Percentiles rank a stretch among this genome's conserved stretches.
Evolutionary conservation across 2,329 filamentous ascomycete species (phyloP).

Genomic region (Purpureocillium lavendulum): DNA sequence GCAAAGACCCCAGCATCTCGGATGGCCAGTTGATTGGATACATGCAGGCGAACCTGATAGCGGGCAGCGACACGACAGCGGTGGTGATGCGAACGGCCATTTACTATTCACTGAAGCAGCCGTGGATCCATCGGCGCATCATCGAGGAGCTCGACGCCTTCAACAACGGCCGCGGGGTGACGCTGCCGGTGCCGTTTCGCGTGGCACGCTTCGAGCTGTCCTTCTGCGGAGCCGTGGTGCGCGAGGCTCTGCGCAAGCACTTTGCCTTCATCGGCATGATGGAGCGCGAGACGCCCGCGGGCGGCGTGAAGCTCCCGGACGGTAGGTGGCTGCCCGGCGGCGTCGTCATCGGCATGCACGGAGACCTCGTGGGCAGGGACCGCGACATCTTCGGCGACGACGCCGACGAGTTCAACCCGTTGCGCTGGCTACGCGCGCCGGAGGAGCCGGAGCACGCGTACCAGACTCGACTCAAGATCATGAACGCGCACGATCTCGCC

Average conservation of each 20-base stretch:
- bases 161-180: neutral
- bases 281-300: neutral
- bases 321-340: neutral
- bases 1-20: neutral
- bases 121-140: neutral
- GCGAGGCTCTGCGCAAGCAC: neutral
- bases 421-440: constrained; percentile 38
- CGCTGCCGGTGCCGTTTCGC: neutral
- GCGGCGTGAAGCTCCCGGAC: neutral
- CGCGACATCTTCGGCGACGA: constrained; percentile 31
- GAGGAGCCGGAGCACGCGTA: constrained; percentile 21
- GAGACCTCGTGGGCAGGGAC: constrained; percentile 27
- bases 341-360: constrained; percentile 14
- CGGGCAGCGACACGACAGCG: neutral
- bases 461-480: constrained; percentile 20
- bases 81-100: neutral
- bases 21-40: neutral
- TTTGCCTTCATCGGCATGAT: neutral
- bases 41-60: neutral
- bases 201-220: neutral
- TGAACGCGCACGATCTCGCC: constrained; percentile 24
- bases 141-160: too few species aligned
- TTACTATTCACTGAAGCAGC: neutral
- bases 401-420: constrained; percentile 32
- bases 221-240: neutral